Base-by-base conservation (phyloP, 78 protist species). In the Diacronema lutheri region DNA sequence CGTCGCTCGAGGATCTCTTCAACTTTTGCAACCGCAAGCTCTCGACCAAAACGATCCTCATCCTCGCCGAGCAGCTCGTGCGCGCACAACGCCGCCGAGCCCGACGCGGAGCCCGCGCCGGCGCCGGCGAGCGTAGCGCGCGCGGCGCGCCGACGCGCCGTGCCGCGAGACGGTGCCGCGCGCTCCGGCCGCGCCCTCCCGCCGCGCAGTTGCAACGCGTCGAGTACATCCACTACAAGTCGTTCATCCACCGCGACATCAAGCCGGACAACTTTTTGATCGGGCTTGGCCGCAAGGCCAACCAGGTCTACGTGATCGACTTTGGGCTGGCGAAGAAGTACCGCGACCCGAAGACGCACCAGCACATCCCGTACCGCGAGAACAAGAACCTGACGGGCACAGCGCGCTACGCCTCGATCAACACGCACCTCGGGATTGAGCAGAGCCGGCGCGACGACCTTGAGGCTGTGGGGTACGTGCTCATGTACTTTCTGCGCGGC, bases 311-410 rank as follows among this genome's bases (percentile, higher is more conserved):
- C 89, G 38, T 93, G 37, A 97, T 98, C 84, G 99, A 98, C 84
- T 97, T 98, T 86, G 99, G 99, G 29, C 89, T 98, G 61, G 97
- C 98, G 55, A 98, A 98, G 92, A 86, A 93, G 62, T 98, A 94
- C 88, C 86, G 95, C 55, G 98, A 97, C 78, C 94, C 97, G 58
- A 83, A 85, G 72, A 94, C 98, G 0, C 95, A 92, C 64, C 90
- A 90, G 86, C 99, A 98, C 89, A 97, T 97, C 44, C 96, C 97
- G 1, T 98, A 96, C 73, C 87, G 97, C 19, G 99, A 98, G 83
- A 57, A 93, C 92, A 97, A 96, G 92, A 93, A 89, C 65, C 89
- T 98, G 35, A 98, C 98, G 9, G 99, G 98, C 50, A 98, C 99
- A 0, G 98, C 98, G 16, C 90, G 99, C 14, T 97, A 96, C 80